Conservation (phyloP, 179 eudicot species). For the Spergularia azorica region DNA sequence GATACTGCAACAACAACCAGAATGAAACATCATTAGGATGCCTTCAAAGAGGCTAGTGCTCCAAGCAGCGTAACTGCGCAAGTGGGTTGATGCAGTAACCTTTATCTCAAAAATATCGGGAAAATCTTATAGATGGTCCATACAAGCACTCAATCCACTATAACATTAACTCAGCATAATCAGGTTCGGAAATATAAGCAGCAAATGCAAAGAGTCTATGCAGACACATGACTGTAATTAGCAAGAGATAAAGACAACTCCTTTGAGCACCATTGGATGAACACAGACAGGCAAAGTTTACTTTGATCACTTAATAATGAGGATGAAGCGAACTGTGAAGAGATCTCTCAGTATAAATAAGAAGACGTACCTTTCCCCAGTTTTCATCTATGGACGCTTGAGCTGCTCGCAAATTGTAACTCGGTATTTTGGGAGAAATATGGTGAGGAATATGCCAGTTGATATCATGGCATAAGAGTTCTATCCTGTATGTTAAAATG, state of each 20-base stretch:
- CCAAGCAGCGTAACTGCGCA: too few species aligned
- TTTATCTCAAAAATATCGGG: too few species aligned
- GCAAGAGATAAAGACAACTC: not conserved
- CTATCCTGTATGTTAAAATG: conserved; percentile 59
- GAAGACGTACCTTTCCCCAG: conserved; percentile 78
- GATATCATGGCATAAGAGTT: conserved; percentile 86
- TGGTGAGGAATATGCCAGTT: conserved; percentile 96
- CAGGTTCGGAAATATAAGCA: not conserved
- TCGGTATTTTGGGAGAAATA: conserved; percentile 85
- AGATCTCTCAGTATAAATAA: not conserved
- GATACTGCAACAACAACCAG: conserved; percentile 47
- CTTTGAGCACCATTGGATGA: not conserved
- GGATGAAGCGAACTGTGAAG: not conserved
- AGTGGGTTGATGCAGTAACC: too few species aligned
- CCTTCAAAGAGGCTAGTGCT: too few species aligned
- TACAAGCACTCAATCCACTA: too few species aligned
- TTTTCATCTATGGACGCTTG: conserved; percentile 78
- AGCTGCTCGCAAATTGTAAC: conserved; percentile 89
- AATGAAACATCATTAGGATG: conserved; percentile 1
- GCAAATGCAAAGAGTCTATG: not conserved
- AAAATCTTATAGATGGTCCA: too few species aligned
- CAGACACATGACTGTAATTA: not conserved
- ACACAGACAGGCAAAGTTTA: not conserved
- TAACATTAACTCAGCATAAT: too few species aligned
- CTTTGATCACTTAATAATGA: not conserved